Base-by-base conservation (phyloP, 2,329 filamentous ascomycete species). In the Xylaria arbuscula region DNA sequence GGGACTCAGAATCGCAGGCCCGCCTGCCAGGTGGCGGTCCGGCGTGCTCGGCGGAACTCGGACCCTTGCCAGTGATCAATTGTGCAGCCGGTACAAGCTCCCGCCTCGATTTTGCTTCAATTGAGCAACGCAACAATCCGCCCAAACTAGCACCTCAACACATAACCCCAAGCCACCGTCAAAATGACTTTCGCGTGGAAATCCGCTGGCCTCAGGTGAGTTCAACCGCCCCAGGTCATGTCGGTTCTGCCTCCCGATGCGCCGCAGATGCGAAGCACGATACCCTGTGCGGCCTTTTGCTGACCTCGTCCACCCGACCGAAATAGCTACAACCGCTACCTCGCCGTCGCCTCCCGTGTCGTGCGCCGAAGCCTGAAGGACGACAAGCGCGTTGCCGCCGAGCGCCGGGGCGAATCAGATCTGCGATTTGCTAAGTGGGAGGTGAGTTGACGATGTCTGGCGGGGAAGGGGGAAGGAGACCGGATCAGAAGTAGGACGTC, bases 141-240 rank as follows among this genome's bases (percentile, higher is more conserved):
- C 75, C 76, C 76, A 73, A 74, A 66, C 65, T 60, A 68, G 62
- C 72, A 67, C 72, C 72, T 68, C 71, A 61, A 72, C 74, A 72
- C 69, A 62, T 73, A 72, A 74, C 76, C 76, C 73, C 76, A 81
- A 82, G 73, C 76, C 72, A 78, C 80, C 82, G 81, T 81, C 89
- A 93, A 89, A 86, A 99, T 98, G 96, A 88, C 92, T 85, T 95
- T 94, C 87, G 93, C 94, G 82, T 99, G 95, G 96, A 98, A 98
- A 92, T 90, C 94, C 81, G 93, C 96, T 83, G 96, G 96, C 85
- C 88, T 98, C 82, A 97, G 91, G 94, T 97, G 92, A 83, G 93
- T 88, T 58, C 69, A 72, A 70, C 76, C 70, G 55, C 69, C 45
- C 53, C 32, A 51, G 42, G 36, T 13, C 24, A 19, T 7, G 62